Evolutionary conservation across 257 asterid genomes (phyloP).

Genomic region (Solanum dulcamara): DNA sequence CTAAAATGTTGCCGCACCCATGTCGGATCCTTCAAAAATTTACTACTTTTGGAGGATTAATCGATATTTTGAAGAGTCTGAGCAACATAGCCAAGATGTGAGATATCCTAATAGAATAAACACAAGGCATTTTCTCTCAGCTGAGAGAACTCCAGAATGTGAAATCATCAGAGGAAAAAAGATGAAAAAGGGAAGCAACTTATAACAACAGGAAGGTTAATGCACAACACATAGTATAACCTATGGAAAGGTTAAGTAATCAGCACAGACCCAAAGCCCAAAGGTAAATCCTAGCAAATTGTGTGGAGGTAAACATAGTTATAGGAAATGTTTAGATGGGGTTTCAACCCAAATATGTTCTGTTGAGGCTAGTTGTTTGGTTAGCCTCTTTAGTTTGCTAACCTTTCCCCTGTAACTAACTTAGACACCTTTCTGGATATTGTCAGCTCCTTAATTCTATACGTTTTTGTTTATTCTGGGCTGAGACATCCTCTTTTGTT

Average conservation of each 20-base stretch:
- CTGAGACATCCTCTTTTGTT: neutral
- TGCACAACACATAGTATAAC: too few species aligned
- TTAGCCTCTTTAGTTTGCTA: neutral
- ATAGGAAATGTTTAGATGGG: neutral
- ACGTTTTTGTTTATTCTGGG: neutral
- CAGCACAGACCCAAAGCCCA: too few species aligned
- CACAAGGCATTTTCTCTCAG: neutral
- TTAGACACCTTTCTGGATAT: neutral
- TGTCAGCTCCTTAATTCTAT: neutral
- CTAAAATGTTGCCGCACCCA: neutral
- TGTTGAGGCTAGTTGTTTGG: neutral
- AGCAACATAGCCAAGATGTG: neutral
- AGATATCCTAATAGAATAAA: neutral
- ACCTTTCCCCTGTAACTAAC: neutral
- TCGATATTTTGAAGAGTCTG: neutral
- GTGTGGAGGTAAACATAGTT: too few species aligned
- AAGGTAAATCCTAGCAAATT: too few species aligned
- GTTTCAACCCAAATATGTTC: neutral
- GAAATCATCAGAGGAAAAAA: neutral
- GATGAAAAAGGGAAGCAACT: neutral
- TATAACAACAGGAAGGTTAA: neutral
- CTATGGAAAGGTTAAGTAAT: too few species aligned
- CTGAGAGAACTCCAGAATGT: neutral
- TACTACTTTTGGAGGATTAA: neutral
- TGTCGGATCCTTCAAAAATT: neutral